phyloP scores from a whole-genome alignment of 805 yeast genomes.

The Metschnikowia sp. region DNA sequence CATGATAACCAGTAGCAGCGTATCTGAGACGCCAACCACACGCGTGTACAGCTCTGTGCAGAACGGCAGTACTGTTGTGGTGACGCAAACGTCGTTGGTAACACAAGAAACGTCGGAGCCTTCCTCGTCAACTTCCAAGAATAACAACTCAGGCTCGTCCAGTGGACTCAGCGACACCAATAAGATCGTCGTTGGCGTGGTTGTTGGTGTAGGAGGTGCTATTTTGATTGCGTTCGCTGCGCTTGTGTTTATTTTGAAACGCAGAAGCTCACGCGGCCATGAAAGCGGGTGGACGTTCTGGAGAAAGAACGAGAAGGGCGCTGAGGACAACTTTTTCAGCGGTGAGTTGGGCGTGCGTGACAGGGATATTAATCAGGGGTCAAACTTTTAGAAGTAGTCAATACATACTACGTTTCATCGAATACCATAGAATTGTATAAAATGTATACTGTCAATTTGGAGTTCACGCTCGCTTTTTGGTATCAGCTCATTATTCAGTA shows the following conservation, averaged over 20 bases:
- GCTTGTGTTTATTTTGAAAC: conserved; percentile 33
- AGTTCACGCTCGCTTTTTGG: too few relatives aligned
- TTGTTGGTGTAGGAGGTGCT: conserved; percentile 46
- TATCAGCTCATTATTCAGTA: too few relatives aligned
- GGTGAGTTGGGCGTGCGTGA: conserved; percentile 49
- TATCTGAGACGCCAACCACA: conserved; percentile 21
- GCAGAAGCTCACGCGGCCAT: conserved; percentile 27
- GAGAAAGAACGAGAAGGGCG: conserved; percentile 44
- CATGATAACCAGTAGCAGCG: neutral
- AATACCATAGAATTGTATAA: too few relatives aligned
- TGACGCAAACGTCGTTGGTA: conserved; percentile 37
- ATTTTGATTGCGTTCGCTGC: conserved; percentile 34
- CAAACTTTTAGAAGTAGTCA: conserved; percentile 30
- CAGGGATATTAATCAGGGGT: conserved; percentile 45
- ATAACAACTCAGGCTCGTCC: conserved; percentile 13
- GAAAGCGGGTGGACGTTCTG: conserved; percentile 44
- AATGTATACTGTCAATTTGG: too few relatives aligned
- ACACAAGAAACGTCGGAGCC: conserved; percentile 23
- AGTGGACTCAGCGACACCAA: conserved; percentile 41
- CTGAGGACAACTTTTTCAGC: conserved; percentile 36
- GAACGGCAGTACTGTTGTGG: conserved; percentile 36
- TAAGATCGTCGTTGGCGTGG: conserved; percentile 45
- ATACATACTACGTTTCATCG: too few relatives aligned
- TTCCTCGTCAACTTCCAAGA: conserved; percentile 20
- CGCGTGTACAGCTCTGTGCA: conserved; percentile 26